Percentiles rank a stretch among this genome's conserved stretches.
These are phyloP conservation scores for Dendrobium huoshanense DNA, from an alignment of 106 monocot genomes.

Conservation along the genomic window DNA sequence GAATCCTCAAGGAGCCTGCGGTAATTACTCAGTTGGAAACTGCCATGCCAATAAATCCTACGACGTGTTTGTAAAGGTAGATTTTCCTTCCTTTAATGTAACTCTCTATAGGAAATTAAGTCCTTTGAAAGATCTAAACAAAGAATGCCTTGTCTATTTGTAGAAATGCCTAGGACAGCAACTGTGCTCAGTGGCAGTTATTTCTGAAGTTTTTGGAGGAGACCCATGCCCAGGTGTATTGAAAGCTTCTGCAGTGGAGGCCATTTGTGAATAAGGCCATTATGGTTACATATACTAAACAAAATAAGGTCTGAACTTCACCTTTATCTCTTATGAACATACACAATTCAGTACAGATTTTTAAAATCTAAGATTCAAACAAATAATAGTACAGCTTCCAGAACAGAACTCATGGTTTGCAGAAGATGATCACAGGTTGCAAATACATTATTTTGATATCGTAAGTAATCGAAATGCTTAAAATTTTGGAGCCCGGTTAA, in stretches of 20 bases:
- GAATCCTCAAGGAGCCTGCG: constrained; percentile 72
- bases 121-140: background rate
- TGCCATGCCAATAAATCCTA: constrained; percentile 92
- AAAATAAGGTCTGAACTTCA: background rate
- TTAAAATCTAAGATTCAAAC: background rate
- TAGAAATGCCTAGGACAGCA: background rate
- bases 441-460: background rate
- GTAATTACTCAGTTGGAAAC: constrained; percentile 59
- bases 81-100: background rate
- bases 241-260: constrained; percentile 6
- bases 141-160: background rate
- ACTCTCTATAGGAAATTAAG: background rate
- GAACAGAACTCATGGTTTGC: background rate
- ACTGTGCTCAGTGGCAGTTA: background rate
- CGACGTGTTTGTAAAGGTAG: constrained; percentile 78
- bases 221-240: constrained; percentile 4
- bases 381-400: background rate
- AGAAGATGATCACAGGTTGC: background rate
- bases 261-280: background rate
- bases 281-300: background rate
- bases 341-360: background rate
- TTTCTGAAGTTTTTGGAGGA: constrained; percentile 5
- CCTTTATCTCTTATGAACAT: background rate
- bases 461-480: background rate
- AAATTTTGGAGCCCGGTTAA: no score